Conservation (phyloP, 2,329 filamentous ascomycete genomes). For the Pseudogymnoascus sp. region DNA sequence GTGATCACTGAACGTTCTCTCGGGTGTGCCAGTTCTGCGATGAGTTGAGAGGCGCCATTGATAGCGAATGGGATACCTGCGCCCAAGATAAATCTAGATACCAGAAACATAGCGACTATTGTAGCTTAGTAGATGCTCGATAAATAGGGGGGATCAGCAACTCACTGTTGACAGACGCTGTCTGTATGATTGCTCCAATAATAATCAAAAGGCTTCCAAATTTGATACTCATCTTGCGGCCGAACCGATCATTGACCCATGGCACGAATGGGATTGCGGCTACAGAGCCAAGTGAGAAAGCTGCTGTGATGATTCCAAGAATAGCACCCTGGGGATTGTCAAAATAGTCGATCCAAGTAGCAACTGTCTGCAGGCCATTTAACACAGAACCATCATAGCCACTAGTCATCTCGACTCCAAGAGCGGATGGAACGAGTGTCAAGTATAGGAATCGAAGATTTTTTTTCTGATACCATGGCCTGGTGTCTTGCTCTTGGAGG, state of each 20-base stretch:
- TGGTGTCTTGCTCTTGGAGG: slow-evolving; percentile 13
- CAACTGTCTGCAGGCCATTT: slow-evolving; percentile 20
- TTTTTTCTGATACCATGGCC: slow-evolving; percentile 20
- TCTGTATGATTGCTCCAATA: slow-evolving; percentile 31
- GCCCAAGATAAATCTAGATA: slow-evolving; percentile 29
- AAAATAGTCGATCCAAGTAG: slow-evolving; percentile 27
- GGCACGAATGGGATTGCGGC: slow-evolving; percentile 37
- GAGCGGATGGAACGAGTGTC: slow-evolving; percentile 14
- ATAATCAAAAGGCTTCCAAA: slow-evolving; percentile 30
- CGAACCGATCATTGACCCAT: slow-evolving; percentile 32
- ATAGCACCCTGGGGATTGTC: slow-evolving; percentile 33
- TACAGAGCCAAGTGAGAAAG: slow-evolving; percentile 36
- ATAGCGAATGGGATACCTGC: slow-evolving; percentile 32
- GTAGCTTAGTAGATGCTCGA: slow-evolving; percentile 13
- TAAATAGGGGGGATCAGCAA: background rate
- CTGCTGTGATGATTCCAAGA: slow-evolving; percentile 37
- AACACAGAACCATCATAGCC: slow-evolving; percentile 22
- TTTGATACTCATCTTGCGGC: slow-evolving; percentile 33
- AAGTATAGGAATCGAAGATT: slow-evolving; percentile 19
- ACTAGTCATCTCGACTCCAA: slow-evolving; percentile 19
- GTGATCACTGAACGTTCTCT: slow-evolving; percentile 29
- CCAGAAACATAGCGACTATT: slow-evolving; percentile 28
- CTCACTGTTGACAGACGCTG: slow-evolving; percentile 22
- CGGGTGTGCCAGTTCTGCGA: slow-evolving; percentile 32
- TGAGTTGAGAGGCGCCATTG: slow-evolving; percentile 29